These are phyloP conservation scores for Fomes fomentarius DNA, from an alignment of 1,284 basidiomycete species.

Conservation along the genomic window DNA sequence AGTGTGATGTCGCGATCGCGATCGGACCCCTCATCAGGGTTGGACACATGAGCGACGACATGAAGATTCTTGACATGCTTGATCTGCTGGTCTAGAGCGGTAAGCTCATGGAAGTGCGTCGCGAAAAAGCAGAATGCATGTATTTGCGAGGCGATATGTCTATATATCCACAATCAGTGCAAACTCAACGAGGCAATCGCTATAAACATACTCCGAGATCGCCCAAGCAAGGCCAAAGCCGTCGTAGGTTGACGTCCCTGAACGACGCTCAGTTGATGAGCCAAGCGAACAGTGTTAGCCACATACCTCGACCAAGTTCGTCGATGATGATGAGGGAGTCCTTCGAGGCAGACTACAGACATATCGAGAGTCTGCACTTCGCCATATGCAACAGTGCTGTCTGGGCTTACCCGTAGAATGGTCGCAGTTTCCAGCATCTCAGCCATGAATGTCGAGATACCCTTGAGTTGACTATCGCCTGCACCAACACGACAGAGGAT, in stretches of 20 bases:
- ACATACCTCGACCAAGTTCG: conserved; percentile 88
- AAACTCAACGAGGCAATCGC: background rate
- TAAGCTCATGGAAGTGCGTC: conserved; percentile 98
- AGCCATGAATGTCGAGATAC: conserved; percentile 99
- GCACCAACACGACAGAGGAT: conserved; percentile 96
- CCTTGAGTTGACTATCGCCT: conserved; percentile 96
- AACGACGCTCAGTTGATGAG: background rate
- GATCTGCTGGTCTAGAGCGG: conserved; percentile 86
- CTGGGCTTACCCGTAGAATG: conserved; percentile 76
- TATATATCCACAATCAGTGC: conserved; percentile 35
- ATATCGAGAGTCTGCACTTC: background rate
- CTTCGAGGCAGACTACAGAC: conserved; percentile 80
- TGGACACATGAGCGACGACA: conserved; percentile 90
- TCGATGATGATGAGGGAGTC: conserved; percentile 98
- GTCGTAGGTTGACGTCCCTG: conserved; percentile 97
- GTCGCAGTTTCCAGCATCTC: conserved; percentile 99
- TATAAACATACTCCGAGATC: conserved; percentile 83
- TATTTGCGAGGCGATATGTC: conserved; percentile 91
- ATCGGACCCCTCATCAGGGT: conserved; percentile 52
- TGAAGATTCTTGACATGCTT: conserved; percentile 93
- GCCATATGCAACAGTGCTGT: too few species aligned
- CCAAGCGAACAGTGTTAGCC: background rate
- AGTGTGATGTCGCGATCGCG: conserved; percentile 90
- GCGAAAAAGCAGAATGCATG: conserved; percentile 96
- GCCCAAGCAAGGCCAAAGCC: conserved; percentile 99